These are phyloP conservation scores for Ministeria vibrans DNA, from an alignment of 78 protist species.

Conservation along the genomic window DNA sequence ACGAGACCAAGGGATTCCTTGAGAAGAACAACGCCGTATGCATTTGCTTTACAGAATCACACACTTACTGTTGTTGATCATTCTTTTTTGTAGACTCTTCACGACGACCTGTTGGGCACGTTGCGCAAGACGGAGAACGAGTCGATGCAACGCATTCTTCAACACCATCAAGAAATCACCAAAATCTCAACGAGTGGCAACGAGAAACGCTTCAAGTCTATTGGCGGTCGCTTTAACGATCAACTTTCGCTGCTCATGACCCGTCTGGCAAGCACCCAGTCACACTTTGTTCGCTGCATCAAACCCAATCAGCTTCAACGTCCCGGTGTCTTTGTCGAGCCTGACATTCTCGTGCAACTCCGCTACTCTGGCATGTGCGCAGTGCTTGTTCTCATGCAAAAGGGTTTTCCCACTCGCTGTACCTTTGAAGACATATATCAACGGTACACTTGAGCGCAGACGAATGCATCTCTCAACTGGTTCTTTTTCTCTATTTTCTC, in stretches of 20 bases:
- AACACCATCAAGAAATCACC: constrained; percentile 60
- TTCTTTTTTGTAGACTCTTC: constrained; percentile 60
- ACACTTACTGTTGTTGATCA: too few species aligned
- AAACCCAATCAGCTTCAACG: not conserved
- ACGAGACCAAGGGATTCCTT: constrained; percentile 59
- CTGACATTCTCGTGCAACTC: not conserved
- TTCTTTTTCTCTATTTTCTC: too few species aligned
- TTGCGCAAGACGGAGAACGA: constrained; percentile 2
- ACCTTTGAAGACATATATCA: constrained; percentile 55
- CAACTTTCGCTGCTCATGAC: not conserved
- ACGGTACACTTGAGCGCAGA: too few species aligned
- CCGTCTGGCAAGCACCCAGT: not conserved
- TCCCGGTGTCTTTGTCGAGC: not conserved
- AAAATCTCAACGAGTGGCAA: too few species aligned
- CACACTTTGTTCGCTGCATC: constrained; percentile 21
- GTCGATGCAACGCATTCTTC: constrained; percentile 62
- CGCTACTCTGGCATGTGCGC: constrained; percentile 30
- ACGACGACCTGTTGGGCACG: constrained; percentile 49
- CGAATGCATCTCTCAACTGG: too few species aligned
- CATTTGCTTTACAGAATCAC: too few species aligned
- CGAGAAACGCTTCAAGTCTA: not conserved
- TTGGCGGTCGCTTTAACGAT: not conserved
- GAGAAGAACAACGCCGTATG: constrained; percentile 35
- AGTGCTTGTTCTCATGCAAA: not conserved
- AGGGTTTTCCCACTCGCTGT: constrained; percentile 14